Percentiles rank a stretch among this genome's conserved stretches.
Evolutionary conservation across 148 eudicot species (phyloP).

Genomic region (Cornus florida): DNA sequence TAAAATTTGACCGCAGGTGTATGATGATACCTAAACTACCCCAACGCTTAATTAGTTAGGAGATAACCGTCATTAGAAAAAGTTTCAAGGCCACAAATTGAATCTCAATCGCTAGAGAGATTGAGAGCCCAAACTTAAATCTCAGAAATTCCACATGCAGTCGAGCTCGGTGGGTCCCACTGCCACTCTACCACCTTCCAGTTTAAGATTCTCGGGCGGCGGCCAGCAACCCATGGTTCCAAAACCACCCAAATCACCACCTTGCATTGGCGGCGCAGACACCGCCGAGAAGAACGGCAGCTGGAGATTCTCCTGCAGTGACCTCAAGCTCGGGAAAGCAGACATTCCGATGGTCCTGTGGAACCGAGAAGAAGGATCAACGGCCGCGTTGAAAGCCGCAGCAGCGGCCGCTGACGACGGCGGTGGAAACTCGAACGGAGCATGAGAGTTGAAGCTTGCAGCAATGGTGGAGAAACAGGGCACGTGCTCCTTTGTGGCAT

Average conservation of each 20-base stretch:
- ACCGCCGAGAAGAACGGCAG: slow-evolving; percentile 29
- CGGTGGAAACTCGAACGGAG: slow-evolving; percentile 23
- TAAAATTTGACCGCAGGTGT: no score
- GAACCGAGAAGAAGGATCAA: not conserved
- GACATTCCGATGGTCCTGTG: slow-evolving; percentile 22
- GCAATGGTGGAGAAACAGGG: slow-evolving; percentile 81
- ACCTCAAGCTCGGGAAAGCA: slow-evolving; percentile 64
- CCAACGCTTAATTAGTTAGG: not conserved
- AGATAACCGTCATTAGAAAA: not conserved
- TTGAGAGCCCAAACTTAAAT: not conserved
- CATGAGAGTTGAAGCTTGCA: slow-evolving; percentile 17
- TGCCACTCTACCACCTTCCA: slow-evolving; percentile 10
- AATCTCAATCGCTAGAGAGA: not conserved
- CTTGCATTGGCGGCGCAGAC: slow-evolving; percentile 6
- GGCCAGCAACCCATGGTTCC: slow-evolving; percentile 15
- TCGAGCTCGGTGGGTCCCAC: slow-evolving; percentile 44
- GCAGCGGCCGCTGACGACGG: slow-evolving; percentile 9
- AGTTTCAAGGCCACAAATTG: not conserved
- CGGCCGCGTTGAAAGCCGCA: not conserved
- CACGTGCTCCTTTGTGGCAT: slow-evolving; percentile 63
- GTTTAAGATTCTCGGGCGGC: slow-evolving; percentile 23
- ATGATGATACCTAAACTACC: not conserved
- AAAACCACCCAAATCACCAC: slow-evolving; percentile 9
- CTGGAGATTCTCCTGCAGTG: slow-evolving; percentile 69
- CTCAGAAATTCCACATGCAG: slow-evolving; percentile 49